A percentile compares a stretch with the other conserved stretches of the same genome.
phyloP scores from a whole-genome alignment of 495 filamentous ascomycete genomes.

The Staphylotrichum tortipilum region DNA sequence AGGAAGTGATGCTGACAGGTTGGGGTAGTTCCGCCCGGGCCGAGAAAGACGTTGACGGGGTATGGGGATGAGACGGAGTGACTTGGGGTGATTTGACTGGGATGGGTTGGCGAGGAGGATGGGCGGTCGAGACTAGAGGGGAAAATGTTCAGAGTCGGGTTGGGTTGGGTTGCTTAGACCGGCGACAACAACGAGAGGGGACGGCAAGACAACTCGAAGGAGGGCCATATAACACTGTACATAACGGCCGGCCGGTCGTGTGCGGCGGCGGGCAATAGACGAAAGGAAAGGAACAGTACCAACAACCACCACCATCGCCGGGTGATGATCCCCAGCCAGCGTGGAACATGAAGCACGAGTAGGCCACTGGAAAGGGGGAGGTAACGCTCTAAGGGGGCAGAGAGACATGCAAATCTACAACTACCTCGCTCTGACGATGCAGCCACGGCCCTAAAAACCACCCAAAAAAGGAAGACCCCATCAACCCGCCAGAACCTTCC shows the following conservation, averaged over 20 bases:
- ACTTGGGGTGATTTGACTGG: background rate
- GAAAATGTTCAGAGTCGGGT: no score
- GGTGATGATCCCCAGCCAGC: no score
- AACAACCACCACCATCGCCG: no score
- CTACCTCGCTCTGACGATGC: background rate
- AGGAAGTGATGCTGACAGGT: background rate
- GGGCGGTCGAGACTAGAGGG: no score
- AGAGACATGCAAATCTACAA: background rate
- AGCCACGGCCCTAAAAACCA: background rate
- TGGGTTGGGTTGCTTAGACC: no score
- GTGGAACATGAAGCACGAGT: background rate
- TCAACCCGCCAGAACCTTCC: background rate
- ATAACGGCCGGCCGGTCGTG: no score
- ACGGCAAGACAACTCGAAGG: no score
- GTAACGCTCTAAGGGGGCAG: background rate
- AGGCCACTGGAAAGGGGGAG: background rate
- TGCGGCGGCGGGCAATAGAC: no score
- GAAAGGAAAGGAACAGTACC: no score
- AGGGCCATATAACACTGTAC: no score
- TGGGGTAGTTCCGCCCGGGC: conserved; percentile 73
- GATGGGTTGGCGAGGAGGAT: background rate
- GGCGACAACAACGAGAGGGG: no score
- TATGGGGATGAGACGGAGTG: conserved; percentile 57
- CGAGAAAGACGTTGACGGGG: conserved; percentile 59
- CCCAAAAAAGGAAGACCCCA: background rate